Evolutionary conservation across 441 rosid genomes (phyloP).

Genomic region (Rhodomyrtus psidioides): DNA sequence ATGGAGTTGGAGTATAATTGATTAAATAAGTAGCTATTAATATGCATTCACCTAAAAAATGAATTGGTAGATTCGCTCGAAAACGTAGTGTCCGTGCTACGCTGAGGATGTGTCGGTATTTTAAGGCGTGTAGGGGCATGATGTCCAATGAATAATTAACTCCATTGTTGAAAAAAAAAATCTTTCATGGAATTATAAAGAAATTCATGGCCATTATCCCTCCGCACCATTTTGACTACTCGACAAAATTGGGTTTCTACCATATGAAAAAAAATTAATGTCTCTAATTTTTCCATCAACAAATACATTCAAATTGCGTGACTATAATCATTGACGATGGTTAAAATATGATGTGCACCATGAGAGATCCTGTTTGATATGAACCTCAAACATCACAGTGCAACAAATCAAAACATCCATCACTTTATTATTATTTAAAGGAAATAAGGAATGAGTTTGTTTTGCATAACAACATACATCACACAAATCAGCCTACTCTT

Average conservation of each 20-base stretch:
- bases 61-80: not conserved
- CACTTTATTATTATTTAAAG: too few relatives aligned
- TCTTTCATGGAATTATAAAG: not conserved
- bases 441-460: too few relatives aligned
- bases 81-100: not conserved
- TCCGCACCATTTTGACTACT: not conserved
- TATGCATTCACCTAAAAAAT: not conserved
- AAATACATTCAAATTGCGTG: too few relatives aligned
- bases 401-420: too few relatives aligned
- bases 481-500: too few relatives aligned
- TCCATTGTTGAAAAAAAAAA: not conserved
- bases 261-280: not conserved
- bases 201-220: not conserved
- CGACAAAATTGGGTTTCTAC: too few relatives aligned
- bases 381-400: not conserved
- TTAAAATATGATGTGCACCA: too few relatives aligned
- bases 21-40: not conserved
- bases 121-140: not conserved
- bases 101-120: not conserved
- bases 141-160: not conserved
- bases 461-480: too few relatives aligned
- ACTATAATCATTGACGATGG: too few relatives aligned
- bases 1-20: too few relatives aligned
- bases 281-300: not conserved
- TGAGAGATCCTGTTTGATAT: too few relatives aligned